Base-by-base conservation (phyloP, 2,329 filamentous ascomycete species). In the Beauveria scarabaeidicola region DNA sequence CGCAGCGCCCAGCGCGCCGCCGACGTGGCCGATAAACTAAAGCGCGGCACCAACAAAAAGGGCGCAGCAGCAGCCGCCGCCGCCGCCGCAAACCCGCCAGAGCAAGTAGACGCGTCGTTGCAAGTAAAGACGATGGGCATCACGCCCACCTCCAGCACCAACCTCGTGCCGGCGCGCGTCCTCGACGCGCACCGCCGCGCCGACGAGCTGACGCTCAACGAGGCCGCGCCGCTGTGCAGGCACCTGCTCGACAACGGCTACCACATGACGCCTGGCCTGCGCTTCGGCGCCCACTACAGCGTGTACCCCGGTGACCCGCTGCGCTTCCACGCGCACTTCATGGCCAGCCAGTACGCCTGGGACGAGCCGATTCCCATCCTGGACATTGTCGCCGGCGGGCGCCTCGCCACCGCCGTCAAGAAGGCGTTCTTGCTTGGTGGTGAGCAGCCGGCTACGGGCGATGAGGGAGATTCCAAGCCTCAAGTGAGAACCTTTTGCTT, bases 281-380 rank as follows among this genome's bases (percentile, higher is more conserved):
- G 94, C 27, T 99, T 99, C 68, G 94, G 94, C 27, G 95, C 92
- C 67, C 86, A 94, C 68, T 97, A 96, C 74, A 91, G 91, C 66
- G 90, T 95, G 5, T 99, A 99, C 68, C 94, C 94, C 0, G 94
- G 94, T 50, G 94, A 99, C 70, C 91, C 94, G 1, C 78, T 99
- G 55, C 87, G 94, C 11, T 99, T 95, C 71, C 94, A 99, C 73
- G 94, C 91, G 50, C 94, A 99, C 72, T 97, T 96, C 71, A 81
- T 96, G 66, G 90, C 88, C 8, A 88, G 87, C n/a, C 85, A 89
- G 36, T 84, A 89, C 66, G 85, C 80, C n/a, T 97, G 91, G 91
- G 86, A 97, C 62, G 84, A 96, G 67, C 85, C 91, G 66, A 87
- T 99, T 60, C 82, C 89, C 41, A 77, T 97, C 68, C 81, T 97